Conservation (phyloP, 352 stramenopile species). For the Blastocystis sp. region DNA sequence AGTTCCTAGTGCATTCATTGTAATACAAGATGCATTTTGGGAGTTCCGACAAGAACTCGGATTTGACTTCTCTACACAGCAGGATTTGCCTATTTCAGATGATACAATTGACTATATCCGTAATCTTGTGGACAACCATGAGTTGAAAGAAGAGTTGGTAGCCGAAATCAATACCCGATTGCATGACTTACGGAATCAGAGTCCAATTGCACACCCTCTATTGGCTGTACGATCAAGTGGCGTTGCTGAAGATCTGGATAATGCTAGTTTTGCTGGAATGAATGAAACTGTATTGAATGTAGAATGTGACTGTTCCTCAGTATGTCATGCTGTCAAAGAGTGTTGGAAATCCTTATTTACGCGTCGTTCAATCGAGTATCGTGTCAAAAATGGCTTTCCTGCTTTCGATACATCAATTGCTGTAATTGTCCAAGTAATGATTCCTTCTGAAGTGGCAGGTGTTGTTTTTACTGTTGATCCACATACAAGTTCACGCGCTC, state of each 20-base stretch:
- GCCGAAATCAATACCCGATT: slow-evolving; percentile 43
- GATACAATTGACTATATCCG: background rate
- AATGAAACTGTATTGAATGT: slow-evolving; percentile 61
- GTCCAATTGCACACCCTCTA: slow-evolving; percentile 12
- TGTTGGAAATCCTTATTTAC: slow-evolving; percentile 57
- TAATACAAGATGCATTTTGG: slow-evolving; percentile 32
- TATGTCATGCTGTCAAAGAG: slow-evolving; percentile 17
- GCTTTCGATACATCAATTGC: slow-evolving; percentile 51
- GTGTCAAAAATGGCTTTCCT: slow-evolving; percentile 48
- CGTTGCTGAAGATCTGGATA: slow-evolving; percentile 52
- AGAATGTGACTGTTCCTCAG: background rate
- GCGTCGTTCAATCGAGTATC: slow-evolving; percentile 44
- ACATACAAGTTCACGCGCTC: slow-evolving; percentile 45
- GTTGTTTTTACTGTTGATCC: slow-evolving; percentile 59
- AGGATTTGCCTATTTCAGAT: background rate
- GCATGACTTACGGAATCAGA: slow-evolving; percentile 6
- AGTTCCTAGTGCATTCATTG: slow-evolving; percentile 51
- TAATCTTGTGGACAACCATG: slow-evolving; percentile 25
- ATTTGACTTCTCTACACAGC: background rate
- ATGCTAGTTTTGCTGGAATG: slow-evolving; percentile 59
- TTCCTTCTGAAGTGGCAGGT: slow-evolving; percentile 19
- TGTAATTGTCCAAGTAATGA: slow-evolving; percentile 59
- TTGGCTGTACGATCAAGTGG: slow-evolving; percentile 46
- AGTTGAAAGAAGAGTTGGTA: slow-evolving; percentile 30
- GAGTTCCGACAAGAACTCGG: background rate